These are phyloP conservation scores for Ophiostoma quercus DNA, from an alignment of 2,329 filamentous ascomycete genomes.

Conservation along the genomic window DNA sequence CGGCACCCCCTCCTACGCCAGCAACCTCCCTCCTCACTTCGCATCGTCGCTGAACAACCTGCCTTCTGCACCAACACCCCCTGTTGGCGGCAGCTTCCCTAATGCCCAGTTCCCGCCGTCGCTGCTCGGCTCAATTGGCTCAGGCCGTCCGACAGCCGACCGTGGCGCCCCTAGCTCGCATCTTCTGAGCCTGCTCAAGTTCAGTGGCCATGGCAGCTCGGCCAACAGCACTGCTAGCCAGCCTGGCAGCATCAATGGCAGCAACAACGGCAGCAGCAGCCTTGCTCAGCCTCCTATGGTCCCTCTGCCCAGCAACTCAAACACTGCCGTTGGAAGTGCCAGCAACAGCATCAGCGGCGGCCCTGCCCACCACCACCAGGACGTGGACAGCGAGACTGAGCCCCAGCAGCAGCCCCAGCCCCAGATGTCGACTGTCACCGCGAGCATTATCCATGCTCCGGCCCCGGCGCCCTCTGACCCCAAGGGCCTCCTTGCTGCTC, in stretches of 20 bases:
- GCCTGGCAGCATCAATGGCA: constrained; percentile 12
- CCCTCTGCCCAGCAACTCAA: background rate
- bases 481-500: constrained; percentile 52
- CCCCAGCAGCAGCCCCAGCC: constrained; percentile 25
- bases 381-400: constrained; percentile 28
- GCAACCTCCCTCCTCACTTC: constrained; percentile 20
- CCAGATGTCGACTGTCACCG: constrained; percentile 31
- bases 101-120: constrained; percentile 39
- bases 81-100: constrained; percentile 37
- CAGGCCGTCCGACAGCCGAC: constrained; percentile 35
- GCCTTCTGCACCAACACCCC: constrained; percentile 45
- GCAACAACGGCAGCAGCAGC: constrained; percentile 13
- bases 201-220: constrained; percentile 39
- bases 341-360: constrained; percentile 8
- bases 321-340: constrained; percentile 23
- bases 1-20: constrained; percentile 25
- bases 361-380: background rate
- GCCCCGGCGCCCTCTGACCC: constrained; percentile 53
- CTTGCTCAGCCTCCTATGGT: constrained; percentile 14
- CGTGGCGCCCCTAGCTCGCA: constrained; percentile 30
- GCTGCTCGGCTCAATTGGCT: constrained; percentile 48
- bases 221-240: constrained; percentile 29
- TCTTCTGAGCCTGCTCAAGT: constrained; percentile 58
- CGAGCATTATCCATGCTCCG: constrained; percentile 49
- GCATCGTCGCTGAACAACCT: constrained; percentile 30